These are phyloP conservation scores for Globisporangium camurandrum DNA, from an alignment of 352 stramenopile genomes.

Conservation along the genomic window DNA sequence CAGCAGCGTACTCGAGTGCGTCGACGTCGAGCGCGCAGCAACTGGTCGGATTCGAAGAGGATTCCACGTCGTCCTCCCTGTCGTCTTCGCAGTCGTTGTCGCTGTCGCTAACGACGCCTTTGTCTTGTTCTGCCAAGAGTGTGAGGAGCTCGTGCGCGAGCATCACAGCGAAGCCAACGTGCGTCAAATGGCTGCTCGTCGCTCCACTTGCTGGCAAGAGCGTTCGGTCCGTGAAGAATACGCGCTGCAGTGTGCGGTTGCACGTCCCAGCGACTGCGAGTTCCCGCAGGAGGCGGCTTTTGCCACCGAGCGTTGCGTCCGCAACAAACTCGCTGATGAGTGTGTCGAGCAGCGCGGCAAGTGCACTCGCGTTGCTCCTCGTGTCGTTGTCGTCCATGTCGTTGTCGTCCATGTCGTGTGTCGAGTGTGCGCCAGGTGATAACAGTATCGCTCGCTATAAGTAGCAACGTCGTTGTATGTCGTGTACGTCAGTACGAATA, in stretches of 20 bases:
- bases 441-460: slow-evolving; percentile 7
- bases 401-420: no score
- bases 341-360: slow-evolving; percentile 23
- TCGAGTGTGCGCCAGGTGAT: slow-evolving; percentile 1
- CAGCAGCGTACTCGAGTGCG: slow-evolving; percentile 20
- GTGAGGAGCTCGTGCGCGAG: slow-evolving; percentile 27
- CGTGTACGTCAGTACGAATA: no score
- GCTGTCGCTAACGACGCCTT: background rate
- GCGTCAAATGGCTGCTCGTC: slow-evolving; percentile 6
- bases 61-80: slow-evolving; percentile 15
- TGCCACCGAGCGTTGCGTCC: slow-evolving; percentile 11
- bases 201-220: background rate
- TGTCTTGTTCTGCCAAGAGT: slow-evolving; percentile 1
- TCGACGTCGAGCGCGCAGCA: slow-evolving; percentile 7
- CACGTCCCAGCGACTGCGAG: slow-evolving; percentile 28
- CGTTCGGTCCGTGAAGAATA: slow-evolving; percentile 50
- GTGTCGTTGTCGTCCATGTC: slow-evolving; percentile 12
- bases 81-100: background rate
- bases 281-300: slow-evolving; percentile 32
- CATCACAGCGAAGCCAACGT: slow-evolving; percentile 24
- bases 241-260: slow-evolving; percentile 24
- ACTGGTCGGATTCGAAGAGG: no score
- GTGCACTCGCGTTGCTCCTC: slow-evolving; percentile 8
- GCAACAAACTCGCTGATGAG: slow-evolving; percentile 25
- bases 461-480: no score